These are phyloP conservation scores for Dioscorea alata DNA, from an alignment of 106 monocot species.

Conservation along the genomic window DNA sequence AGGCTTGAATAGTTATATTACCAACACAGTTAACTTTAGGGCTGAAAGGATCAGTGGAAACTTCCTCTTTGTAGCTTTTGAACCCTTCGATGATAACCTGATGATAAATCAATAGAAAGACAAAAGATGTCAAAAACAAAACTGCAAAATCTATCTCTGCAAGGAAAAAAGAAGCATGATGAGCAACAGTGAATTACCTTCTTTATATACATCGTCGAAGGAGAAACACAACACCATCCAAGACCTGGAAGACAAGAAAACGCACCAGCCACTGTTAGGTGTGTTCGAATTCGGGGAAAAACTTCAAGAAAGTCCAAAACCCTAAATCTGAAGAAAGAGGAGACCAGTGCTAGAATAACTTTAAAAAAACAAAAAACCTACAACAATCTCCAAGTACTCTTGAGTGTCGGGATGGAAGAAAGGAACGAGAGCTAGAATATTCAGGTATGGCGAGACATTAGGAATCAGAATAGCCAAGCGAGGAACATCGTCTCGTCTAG, in stretches of 20 bases:
- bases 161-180: background rate
- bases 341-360: too few species aligned
- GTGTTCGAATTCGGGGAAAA: too few species aligned
- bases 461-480: too few species aligned
- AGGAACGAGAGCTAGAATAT: too few species aligned
- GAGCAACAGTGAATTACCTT: constrained; percentile 31
- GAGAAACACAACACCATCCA: background rate
- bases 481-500: too few species aligned
- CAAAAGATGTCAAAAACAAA: background rate
- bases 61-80: constrained; percentile 95
- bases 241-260: background rate
- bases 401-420: too few species aligned
- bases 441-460: too few species aligned
- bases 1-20: constrained; percentile 13
- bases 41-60: constrained; percentile 88
- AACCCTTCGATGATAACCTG: constrained; percentile 96
- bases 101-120: background rate
- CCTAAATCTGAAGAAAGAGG: too few species aligned
- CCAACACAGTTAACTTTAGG: constrained; percentile 94
- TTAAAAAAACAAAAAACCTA: too few species aligned
- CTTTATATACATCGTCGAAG: constrained; percentile 72
- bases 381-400: too few species aligned
- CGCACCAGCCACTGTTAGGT: too few species aligned
- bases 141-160: background rate
- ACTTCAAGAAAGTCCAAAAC: background rate